Evolutionary conservation across 2,329 filamentous ascomycete genomes (phyloP), one percentile per base, ranked within the genome.

Genomic region (Venturia aucupariae): DNA sequence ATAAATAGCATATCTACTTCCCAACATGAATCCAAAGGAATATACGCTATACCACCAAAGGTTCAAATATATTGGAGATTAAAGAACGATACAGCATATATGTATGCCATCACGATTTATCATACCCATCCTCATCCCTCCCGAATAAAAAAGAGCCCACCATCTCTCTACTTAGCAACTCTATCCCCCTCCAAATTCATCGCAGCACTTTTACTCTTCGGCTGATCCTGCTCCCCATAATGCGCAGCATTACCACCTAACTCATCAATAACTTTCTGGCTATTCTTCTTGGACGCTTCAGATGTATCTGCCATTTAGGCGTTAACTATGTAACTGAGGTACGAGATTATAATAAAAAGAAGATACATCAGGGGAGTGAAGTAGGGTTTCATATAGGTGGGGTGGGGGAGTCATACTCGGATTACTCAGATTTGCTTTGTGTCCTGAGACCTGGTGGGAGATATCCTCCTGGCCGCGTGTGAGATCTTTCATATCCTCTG

Each of bases 401-500:
- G n/a, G n/a, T n/a, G n/a, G n/a, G 8, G 2, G 24, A 55, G 4
- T 42, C 39, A 24, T 51, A 51, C 60, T 62, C 24, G 60, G 60
- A 22, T 62, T 62, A 2, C 7, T 27, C 35, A 51, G 19, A 41
- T 51, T 62, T 15, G 41, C 60, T 19, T 51, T 35, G 24, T 51
- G 60, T 7, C 60, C 60, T 4, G 22, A 27, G 13, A 61, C 60
- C 22, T 27, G 24, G 6, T 42, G 27, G 3, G 60, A 62, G 7
- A 46, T 46, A 48, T 62, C 60, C 27, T 62, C 60, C 39, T 62
- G 4, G 13, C 60, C 60, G 8, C 27, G 19, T 5, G 22, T 62
- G 24, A 62, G 30, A 27, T 62, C 44, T n/a, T 62, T 19, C 60
- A 62, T 62, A 41, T 62, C 60, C 19, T 62, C 60, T 15, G 60